phyloP scores from a whole-genome alignment of 2,329 filamentous ascomycete genomes.

The Apiospora koreana region DNA sequence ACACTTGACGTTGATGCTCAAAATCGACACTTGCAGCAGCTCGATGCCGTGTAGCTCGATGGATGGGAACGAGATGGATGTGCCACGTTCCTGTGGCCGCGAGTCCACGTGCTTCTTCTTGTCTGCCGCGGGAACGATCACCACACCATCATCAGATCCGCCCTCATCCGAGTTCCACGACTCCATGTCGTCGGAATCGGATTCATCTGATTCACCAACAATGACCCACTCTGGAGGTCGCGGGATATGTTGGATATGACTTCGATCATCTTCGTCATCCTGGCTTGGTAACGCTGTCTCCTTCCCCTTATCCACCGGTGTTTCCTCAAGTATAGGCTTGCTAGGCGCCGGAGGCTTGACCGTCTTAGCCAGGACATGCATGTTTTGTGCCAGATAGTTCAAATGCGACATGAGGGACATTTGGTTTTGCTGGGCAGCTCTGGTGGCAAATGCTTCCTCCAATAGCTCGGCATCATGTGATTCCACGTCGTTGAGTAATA shows the following conservation, averaged over 20 bases:
- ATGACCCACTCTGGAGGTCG: constrained; percentile 75
- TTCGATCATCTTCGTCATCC: constrained; percentile 45
- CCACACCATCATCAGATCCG: constrained; percentile 40
- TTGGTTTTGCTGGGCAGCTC: constrained; percentile 55
- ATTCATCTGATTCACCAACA: constrained; percentile 46
- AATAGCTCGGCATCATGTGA: constrained; percentile 61
- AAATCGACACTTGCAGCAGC: constrained; percentile 65
- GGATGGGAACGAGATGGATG: constrained; percentile 77
- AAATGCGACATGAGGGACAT: constrained; percentile 71
- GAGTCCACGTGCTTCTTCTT: constrained; percentile 36
- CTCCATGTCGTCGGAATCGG: constrained; percentile 40
- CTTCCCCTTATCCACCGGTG: constrained; percentile 16
- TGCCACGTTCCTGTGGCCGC: constrained; percentile 61
- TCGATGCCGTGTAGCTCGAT: constrained; percentile 79
- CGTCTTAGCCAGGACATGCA: constrained; percentile 66
- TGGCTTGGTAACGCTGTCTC: constrained; percentile 22
- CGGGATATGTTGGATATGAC: constrained; percentile 71
- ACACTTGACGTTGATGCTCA: constrained; percentile 75
- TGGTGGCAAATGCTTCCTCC: constrained; percentile 65
- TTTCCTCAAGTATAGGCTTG: constrained; percentile 20
- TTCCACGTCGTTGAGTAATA: constrained; percentile 66
- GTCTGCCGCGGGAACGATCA: constrained; percentile 28
- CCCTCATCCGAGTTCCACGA: constrained; percentile 51
- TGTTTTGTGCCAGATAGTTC: constrained; percentile 73
- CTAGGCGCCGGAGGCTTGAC: constrained; percentile 30